These are phyloP conservation scores for Arabis alpina DNA, from an alignment of 345 rosid genomes.

Conservation along the genomic window DNA sequence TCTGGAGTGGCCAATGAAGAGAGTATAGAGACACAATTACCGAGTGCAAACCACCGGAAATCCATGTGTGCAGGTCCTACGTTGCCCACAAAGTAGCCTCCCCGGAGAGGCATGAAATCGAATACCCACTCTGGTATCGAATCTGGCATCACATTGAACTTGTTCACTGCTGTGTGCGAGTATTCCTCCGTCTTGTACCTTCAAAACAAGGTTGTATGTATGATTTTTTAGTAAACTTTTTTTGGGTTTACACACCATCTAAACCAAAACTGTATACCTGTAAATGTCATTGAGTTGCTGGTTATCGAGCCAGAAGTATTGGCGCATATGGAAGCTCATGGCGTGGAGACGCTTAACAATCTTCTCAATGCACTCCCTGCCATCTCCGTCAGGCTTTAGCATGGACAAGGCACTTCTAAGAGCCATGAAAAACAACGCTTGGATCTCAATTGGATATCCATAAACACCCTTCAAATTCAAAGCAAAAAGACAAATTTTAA, in stretches of 20 bases:
- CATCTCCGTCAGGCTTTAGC: slow-evolving; percentile 76
- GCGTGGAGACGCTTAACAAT: slow-evolving; percentile 70
- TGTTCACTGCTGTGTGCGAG: slow-evolving; percentile 75
- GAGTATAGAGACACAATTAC: slow-evolving; percentile 65
- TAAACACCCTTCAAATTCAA: slow-evolving; percentile 66
- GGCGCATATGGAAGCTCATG: slow-evolving; percentile 67
- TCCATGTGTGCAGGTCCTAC: slow-evolving; percentile 85
- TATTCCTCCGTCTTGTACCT: slow-evolving; percentile 73
- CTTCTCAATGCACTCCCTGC: slow-evolving; percentile 65
- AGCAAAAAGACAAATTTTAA: neutral
- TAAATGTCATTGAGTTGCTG: slow-evolving; percentile 75
- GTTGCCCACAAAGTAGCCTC: slow-evolving; percentile 78
- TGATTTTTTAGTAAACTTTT: neutral
- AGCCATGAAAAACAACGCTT: slow-evolving; percentile 88
- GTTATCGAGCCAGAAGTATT: slow-evolving; percentile 75
- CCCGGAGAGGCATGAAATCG: slow-evolving; percentile 68
- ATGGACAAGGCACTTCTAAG: slow-evolving; percentile 67
- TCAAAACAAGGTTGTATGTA: neutral
- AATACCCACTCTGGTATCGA: slow-evolving; percentile 82
- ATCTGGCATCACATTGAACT: slow-evolving; percentile 75
- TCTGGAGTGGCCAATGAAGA: slow-evolving; percentile 75
- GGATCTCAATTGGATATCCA: slow-evolving; percentile 92
- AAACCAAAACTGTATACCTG: slow-evolving; percentile 34
- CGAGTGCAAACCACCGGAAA: slow-evolving; percentile 70
- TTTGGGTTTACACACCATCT: neutral